These are phyloP conservation scores for Cercospora sesami DNA, from an alignment of 2,329 filamentous ascomycete species.

Conservation along the genomic window DNA sequence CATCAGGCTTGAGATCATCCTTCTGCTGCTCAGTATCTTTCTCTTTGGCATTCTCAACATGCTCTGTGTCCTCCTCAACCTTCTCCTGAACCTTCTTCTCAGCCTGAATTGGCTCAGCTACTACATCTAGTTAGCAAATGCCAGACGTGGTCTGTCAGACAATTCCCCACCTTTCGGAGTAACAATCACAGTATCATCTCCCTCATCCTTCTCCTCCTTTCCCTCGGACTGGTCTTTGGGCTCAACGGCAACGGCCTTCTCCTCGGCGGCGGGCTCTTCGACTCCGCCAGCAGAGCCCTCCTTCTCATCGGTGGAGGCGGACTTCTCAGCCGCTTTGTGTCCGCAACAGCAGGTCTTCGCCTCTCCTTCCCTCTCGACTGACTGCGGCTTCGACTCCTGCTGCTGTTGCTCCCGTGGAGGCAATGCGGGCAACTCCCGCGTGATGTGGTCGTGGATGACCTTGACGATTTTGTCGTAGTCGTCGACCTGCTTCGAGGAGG, in stretches of 20 bases:
- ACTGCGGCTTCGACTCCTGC: slow-evolving; percentile 7
- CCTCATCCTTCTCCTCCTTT: slow-evolving; percentile 11
- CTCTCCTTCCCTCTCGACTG: slow-evolving; percentile 4
- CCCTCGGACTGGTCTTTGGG: slow-evolving; percentile 4
- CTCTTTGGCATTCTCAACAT: not conserved
- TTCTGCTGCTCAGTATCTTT: not conserved
- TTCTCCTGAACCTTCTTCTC: not conserved
- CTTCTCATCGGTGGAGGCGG: slow-evolving; percentile 1
- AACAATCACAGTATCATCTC: slow-evolving; percentile 16
- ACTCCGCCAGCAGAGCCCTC: not conserved
- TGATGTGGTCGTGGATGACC: slow-evolving; percentile 8
- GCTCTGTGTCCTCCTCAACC: not conserved
- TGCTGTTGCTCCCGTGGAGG: not conserved
- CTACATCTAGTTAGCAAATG: not conserved
- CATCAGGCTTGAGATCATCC: not conserved
- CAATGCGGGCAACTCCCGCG: slow-evolving; percentile 5
- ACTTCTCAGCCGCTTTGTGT: slow-evolving; percentile 6
- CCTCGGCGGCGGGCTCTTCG: slow-evolving; percentile 4
- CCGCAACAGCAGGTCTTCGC: not conserved
- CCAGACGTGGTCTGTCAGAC: not conserved
- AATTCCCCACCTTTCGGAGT: slow-evolving; percentile 1
- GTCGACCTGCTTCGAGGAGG: slow-evolving; percentile 6
- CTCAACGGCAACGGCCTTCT: slow-evolving; percentile 8
- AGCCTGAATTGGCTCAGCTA: not conserved
- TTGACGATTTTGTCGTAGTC: slow-evolving; percentile 11